Conservation (phyloP, 2,329 filamentous ascomycete species). For the Fusarium tjaetaba region DNA sequence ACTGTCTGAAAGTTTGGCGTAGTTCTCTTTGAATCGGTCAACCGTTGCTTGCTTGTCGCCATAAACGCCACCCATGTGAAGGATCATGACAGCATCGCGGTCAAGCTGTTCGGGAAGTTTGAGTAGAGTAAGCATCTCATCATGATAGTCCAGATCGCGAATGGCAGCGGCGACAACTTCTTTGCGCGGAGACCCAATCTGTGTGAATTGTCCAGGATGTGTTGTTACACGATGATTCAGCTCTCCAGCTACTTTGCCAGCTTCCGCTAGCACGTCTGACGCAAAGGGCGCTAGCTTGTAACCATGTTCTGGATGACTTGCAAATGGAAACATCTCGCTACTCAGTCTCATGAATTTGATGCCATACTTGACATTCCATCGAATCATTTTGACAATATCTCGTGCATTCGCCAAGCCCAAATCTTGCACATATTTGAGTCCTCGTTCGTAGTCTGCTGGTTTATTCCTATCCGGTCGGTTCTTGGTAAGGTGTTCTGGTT, state of each 20-base stretch:
- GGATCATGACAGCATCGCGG: conserved; percentile 89
- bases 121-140: conserved; percentile 82
- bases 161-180: conserved; percentile 81
- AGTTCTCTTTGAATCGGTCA: conserved; percentile 80
- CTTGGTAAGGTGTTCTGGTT: conserved; percentile 83
- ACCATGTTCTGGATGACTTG: conserved; percentile 86
- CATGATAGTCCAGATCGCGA: conserved; percentile 87
- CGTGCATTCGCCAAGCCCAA: conserved; percentile 83
- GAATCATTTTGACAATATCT: conserved; percentile 85
- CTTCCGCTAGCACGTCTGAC: conserved; percentile 77
- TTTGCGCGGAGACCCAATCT: conserved; percentile 83
- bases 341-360: conserved; percentile 94
- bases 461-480: conserved; percentile 83
- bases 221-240: conserved; percentile 87
- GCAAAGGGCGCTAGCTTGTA: conserved; percentile 89
- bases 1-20: conserved; percentile 70
- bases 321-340: conserved; percentile 97
- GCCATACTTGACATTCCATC: conserved; percentile 91
- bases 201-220: conserved; percentile 93
- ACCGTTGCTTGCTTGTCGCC: conserved; percentile 86
- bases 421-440: conserved; percentile 77
- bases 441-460: conserved; percentile 72
- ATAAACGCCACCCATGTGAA: conserved; percentile 92
- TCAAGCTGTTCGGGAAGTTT: conserved; percentile 81
- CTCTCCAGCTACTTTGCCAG: conserved; percentile 78